phyloP scores from a whole-genome alignment of 805 yeast genomes.

The Wickerhamiella sergipiensis region DNA sequence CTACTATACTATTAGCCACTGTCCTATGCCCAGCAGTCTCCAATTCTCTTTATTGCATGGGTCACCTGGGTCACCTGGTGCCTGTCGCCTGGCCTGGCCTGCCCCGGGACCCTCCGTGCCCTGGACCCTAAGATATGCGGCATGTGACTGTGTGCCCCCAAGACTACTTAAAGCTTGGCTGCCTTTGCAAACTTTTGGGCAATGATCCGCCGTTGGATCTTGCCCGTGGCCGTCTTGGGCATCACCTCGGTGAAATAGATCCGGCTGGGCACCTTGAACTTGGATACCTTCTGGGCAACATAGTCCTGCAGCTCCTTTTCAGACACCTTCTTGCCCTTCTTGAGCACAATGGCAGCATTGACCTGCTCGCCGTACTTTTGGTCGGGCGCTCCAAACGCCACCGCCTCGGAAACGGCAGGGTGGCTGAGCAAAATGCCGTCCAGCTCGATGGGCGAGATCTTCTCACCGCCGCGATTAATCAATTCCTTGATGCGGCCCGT shows the following conservation, averaged over 20 bases:
- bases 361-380: constrained; percentile 59
- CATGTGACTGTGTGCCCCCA: background rate
- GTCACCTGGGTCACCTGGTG: too few relatives aligned
- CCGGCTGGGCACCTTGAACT: constrained; percentile 47
- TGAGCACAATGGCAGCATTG: constrained; percentile 53
- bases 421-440: constrained; percentile 48
- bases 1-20: too few relatives aligned
- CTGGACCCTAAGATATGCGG: background rate
- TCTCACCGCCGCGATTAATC: constrained; percentile 68
- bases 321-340: constrained; percentile 26
- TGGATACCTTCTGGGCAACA: constrained; percentile 34
- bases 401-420: constrained; percentile 56
- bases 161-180: background rate
- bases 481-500: constrained; percentile 65
- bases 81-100: too few relatives aligned
- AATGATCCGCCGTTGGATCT: constrained; percentile 54
- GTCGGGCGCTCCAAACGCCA: constrained; percentile 54
- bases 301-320: constrained; percentile 34
- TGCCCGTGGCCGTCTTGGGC: constrained; percentile 71
- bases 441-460: constrained; percentile 59
- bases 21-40: too few relatives aligned
- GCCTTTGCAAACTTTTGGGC: constrained; percentile 31
- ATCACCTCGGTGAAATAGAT: constrained; percentile 44
- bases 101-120: background rate
- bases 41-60: too few relatives aligned